Percentiles rank a stretch among this genome's conserved stretches.
Evolutionary conservation across 1,139 yeast species (phyloP).

Genomic region (Taphrina wiesneri): DNA sequence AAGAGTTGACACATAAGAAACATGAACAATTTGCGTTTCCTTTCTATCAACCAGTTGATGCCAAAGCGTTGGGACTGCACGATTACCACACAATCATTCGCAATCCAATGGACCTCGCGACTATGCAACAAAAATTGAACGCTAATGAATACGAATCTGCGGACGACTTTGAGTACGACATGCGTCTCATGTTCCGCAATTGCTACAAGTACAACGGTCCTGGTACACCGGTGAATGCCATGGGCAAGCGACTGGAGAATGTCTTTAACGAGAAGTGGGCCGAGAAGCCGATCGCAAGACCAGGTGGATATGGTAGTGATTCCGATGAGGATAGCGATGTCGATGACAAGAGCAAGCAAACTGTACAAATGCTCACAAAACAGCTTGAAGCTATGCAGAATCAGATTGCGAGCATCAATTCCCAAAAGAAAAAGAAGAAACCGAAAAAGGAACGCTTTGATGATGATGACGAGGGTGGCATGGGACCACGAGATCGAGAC

Average conservation of each 20-base stretch:
- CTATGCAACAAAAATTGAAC: constrained; percentile 74
- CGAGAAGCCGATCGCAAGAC: constrained; percentile 74
- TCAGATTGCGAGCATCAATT: constrained; percentile 54
- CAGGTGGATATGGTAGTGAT: constrained; percentile 48
- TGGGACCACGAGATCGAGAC: constrained; percentile 33
- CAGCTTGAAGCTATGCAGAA: constrained; percentile 77
- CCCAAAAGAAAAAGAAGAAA: constrained; percentile 41
- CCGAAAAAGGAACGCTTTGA: constrained; percentile 37
- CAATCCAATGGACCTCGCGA: constrained; percentile 93
- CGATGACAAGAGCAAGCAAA: constrained; percentile 58
- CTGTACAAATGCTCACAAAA: constrained; percentile 77
- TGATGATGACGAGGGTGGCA: constrained; percentile 39
- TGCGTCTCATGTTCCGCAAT: constrained; percentile 77
- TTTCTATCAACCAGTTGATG: constrained; percentile 90
- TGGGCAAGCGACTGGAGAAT: constrained; percentile 90
- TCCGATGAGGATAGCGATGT: constrained; percentile 70
- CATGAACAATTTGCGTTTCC: constrained; percentile 85
- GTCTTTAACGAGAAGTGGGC: constrained; percentile 87
- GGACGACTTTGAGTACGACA: constrained; percentile 81
- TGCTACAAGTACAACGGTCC: constrained; percentile 94
- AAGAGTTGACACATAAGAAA: constrained; percentile 79
- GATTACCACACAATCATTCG: constrained; percentile 80
- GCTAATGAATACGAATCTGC: constrained; percentile 88
- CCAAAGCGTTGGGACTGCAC: constrained; percentile 90
- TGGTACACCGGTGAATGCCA: constrained; percentile 89